Evolutionary conservation across 23 red algal genomes (phyloP).

Genomic region (Gracilaria vermiculophylla): DNA sequence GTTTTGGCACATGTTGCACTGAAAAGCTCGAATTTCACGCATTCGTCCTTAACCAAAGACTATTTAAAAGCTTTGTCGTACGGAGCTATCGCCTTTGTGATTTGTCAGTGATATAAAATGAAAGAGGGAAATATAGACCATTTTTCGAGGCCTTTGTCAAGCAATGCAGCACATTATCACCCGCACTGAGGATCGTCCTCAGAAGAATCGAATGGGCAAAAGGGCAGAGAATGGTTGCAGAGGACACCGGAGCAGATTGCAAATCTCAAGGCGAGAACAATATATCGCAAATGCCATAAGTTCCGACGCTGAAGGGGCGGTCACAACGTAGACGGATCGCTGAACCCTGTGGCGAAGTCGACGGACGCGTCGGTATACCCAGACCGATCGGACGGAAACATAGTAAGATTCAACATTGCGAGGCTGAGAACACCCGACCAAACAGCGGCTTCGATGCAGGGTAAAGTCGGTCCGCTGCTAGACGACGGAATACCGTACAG

Average conservation of each 20-base stretch:
- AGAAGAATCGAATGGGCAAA: too few species aligned
- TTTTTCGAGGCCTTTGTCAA: background rate
- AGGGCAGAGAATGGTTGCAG: too few species aligned
- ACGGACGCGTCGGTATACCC: background rate
- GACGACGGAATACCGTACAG: conserved; percentile 42
- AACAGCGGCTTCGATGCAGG: background rate
- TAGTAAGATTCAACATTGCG: background rate
- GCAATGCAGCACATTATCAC: background rate
- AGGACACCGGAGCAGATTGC: conserved; percentile 3
- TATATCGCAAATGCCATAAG: background rate
- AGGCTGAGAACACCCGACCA: background rate
- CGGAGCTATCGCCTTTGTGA: conserved; percentile 2
- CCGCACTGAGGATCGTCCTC: too few species aligned
- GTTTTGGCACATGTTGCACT: conserved; percentile 13
- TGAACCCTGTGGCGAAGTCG: background rate
- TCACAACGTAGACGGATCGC: conserved; percentile 2
- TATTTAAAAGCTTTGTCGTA: conserved; percentile 11
- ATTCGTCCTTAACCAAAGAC: background rate
- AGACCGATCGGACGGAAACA: background rate
- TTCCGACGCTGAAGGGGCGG: background rate
- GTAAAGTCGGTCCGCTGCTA: background rate
- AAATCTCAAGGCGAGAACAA: background rate
- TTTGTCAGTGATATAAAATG: background rate
- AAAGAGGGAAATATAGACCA: background rate
- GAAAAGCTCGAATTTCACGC: background rate